Evolutionary conservation across 305 asterid species (phyloP).

Genomic region (Stenogyne calaminthoides): DNA sequence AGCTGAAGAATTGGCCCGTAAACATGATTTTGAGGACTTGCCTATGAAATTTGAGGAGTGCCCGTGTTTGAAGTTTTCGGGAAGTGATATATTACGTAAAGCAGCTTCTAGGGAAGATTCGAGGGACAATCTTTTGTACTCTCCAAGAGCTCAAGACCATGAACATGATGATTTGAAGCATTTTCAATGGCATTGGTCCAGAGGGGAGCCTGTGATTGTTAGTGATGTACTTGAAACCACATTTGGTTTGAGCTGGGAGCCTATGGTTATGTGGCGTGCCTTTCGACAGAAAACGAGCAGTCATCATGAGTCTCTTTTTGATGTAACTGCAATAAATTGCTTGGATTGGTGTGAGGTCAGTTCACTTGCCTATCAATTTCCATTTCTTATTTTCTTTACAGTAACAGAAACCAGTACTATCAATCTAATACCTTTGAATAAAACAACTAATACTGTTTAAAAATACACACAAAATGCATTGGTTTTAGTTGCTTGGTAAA

Average conservation of each 20-base stretch:
- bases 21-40: conserved; percentile 26
- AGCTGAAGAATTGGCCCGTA: conserved; percentile 43
- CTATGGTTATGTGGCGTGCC: conserved; percentile 90
- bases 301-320: conserved; percentile 34
- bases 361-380: conserved; percentile 1
- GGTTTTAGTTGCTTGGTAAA: no score
- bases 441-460: no score
- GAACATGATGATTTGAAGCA: conserved; percentile 50
- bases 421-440: no score
- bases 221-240: conserved; percentile 56
- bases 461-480: no score
- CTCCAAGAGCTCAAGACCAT: conserved; percentile 54
- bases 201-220: conserved; percentile 73
- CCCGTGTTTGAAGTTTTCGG: conserved; percentile 36
- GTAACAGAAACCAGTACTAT: not conserved
- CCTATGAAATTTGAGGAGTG: conserved; percentile 32
- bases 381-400: not conserved
- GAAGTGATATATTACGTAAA: conserved; percentile 34
- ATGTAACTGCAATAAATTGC: conserved; percentile 62
- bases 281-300: conserved; percentile 47
- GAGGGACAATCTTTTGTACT: conserved; percentile 54
- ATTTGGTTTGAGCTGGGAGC: conserved; percentile 80
- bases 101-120: conserved; percentile 53
- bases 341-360: conserved; percentile 66
- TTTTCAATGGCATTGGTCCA: conserved; percentile 62